phyloP scores from a whole-genome alignment of 768 basidiomycete species.

The Collybia sordida region DNA sequence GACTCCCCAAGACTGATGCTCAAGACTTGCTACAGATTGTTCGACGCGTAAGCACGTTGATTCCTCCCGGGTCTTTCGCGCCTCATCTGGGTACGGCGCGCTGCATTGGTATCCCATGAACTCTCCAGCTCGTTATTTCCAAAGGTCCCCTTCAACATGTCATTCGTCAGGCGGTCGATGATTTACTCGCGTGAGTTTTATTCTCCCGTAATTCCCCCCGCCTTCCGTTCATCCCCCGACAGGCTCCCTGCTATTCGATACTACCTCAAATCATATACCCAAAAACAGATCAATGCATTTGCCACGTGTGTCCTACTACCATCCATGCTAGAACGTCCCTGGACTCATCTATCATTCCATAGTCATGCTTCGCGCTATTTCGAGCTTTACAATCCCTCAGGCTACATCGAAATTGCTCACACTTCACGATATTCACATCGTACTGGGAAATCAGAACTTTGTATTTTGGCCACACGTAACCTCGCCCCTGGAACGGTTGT shows the following conservation, averaged over 20 bases:
- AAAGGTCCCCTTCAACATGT: slow-evolving; percentile 57
- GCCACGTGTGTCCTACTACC: slow-evolving; percentile 69
- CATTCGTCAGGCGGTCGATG: slow-evolving; percentile 74
- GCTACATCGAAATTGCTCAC: slow-evolving; percentile 85
- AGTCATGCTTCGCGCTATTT: slow-evolving; percentile 90
- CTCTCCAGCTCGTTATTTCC: slow-evolving; percentile 53
- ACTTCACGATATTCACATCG: slow-evolving; percentile 85
- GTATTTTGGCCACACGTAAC: slow-evolving; percentile 78
- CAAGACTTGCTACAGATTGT: slow-evolving; percentile 69
- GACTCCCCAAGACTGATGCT: slow-evolving; percentile 74
- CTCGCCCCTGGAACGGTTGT: slow-evolving; percentile 71
- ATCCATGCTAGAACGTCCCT: slow-evolving; percentile 22
- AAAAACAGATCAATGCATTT: slow-evolving; percentile 89
- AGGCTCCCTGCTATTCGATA: slow-evolving; percentile 77
- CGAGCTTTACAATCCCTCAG: slow-evolving; percentile 81
- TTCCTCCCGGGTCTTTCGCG: slow-evolving; percentile 19
- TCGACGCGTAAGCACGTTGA: slow-evolving; percentile 60
- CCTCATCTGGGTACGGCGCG: slow-evolving; percentile 21
- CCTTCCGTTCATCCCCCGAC: slow-evolving; percentile 20
- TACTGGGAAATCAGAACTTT: slow-evolving; percentile 87
- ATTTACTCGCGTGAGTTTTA: slow-evolving; percentile 60
- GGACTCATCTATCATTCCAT: slow-evolving; percentile 18
- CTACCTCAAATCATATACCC: slow-evolving; percentile 71
- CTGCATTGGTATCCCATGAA: slow-evolving; percentile 15
- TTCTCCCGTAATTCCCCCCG: slow-evolving; percentile 16